phyloP scores from a whole-genome alignment of 139 green algal genomes.

The Astrephomene gubernaculifera region DNA sequence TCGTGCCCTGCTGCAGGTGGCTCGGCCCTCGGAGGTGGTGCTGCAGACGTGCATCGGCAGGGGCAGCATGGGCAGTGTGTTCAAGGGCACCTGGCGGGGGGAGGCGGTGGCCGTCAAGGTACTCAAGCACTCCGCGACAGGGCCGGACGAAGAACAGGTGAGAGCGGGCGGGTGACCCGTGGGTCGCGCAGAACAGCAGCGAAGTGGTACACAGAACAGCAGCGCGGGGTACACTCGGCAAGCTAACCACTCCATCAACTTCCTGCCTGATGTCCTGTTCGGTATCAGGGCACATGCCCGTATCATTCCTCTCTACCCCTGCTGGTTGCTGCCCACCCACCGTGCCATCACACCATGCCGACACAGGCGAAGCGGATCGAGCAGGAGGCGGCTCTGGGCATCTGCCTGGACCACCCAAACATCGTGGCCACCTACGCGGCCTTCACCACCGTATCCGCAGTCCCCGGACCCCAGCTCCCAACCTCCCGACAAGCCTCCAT shows the following conservation, averaged over 20 bases:
- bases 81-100: background rate
- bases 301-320: background rate
- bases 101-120: slow-evolving; percentile 43
- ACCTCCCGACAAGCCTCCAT: too few species aligned
- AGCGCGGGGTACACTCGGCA: background rate
- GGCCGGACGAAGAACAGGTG: background rate
- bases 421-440: slow-evolving; percentile 32
- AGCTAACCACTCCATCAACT: background rate
- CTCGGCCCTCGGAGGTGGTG: background rate
- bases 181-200: background rate
- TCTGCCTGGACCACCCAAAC: slow-evolving; percentile 37
- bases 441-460: slow-evolving; percentile 14
- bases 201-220: background rate
- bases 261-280: background rate
- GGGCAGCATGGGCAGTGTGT: slow-evolving; percentile 25
- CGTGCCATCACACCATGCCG: background rate
- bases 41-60: slow-evolving; percentile 17
- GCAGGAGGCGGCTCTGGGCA: slow-evolving; percentile 34
- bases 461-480: background rate
- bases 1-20: background rate
- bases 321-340: background rate
- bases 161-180: background rate
- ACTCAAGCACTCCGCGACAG: background rate
- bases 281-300: background rate
- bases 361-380: slow-evolving; percentile 18